These are phyloP conservation scores for Podila minutissima DNA, from an alignment of 192 early-diverging fungal species.

Conservation along the genomic window DNA sequence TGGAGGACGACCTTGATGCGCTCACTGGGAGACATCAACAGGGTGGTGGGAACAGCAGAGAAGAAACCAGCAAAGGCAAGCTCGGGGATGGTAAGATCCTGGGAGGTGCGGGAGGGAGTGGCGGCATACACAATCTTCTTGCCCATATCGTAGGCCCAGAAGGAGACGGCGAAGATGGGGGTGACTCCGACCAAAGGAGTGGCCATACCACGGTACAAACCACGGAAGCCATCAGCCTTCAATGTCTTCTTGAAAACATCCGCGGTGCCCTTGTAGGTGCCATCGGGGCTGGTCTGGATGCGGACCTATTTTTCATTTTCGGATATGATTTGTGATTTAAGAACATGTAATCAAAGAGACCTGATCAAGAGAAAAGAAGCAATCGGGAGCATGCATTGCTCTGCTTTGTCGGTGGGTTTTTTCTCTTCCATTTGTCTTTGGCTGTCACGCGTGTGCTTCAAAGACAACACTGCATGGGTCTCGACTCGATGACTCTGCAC, in stretches of 20 bases:
- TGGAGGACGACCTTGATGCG: conserved; percentile 97
- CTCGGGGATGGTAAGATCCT: conserved; percentile 77
- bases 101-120: conserved; percentile 64
- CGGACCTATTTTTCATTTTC: conserved; percentile 66
- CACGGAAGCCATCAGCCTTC: conserved; percentile 88
- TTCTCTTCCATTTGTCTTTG: not conserved
- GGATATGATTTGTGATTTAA: not conserved
- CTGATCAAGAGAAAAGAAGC: not conserved
- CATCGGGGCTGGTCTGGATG: conserved; percentile 88
- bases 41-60: conserved; percentile 94
- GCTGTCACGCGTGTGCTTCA: not conserved
- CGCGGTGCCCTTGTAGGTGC: conserved; percentile 82
- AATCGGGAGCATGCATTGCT: not conserved
- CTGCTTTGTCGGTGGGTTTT: too few relatives aligned
- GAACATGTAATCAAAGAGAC: not conserved
- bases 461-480: too few relatives aligned
- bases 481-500: too few relatives aligned
- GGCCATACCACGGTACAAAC: conserved; percentile 96
- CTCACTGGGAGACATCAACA: conserved; percentile 95
- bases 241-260: conserved; percentile 94
- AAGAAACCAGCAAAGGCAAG: conserved; percentile 92
- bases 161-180: conserved; percentile 95
- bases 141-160: conserved; percentile 90
- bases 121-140: conserved; percentile 71
- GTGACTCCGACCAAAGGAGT: conserved; percentile 94